Conservation (phyloP, 306 rosid species). For the Trifolium fragiferum region DNA sequence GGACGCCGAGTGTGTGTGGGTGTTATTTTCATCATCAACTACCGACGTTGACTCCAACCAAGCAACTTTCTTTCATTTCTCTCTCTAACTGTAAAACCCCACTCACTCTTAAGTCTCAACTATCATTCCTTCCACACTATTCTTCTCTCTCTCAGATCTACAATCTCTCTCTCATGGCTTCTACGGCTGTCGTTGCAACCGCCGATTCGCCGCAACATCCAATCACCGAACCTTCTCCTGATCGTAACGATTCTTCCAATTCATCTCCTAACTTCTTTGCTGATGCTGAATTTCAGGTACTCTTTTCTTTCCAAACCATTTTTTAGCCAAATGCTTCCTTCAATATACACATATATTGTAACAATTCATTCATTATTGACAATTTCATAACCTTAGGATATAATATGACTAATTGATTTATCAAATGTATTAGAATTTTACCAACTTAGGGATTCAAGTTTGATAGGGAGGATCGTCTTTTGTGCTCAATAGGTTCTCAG, state of each 20-base stretch:
- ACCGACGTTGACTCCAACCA: neutral
- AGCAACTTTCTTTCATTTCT: neutral
- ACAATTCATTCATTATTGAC: no score
- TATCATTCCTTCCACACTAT: conserved; percentile 5
- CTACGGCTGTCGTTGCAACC: conserved; percentile 46
- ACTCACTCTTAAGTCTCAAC: conserved; percentile 14
- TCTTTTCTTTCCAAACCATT: neutral
- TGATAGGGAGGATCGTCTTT: no score
- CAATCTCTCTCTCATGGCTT: conserved; percentile 28
- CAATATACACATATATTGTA: no score
- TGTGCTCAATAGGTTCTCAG: no score
- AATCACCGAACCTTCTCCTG: conserved; percentile 53
- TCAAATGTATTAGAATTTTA: no score
- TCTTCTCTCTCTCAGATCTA: conserved; percentile 32
- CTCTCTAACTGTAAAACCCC: conserved; percentile 38
- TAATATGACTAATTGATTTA: no score
- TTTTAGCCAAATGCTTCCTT: no score
- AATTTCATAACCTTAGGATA: no score
- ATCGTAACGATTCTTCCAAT: conserved; percentile 52
- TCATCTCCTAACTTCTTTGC: conserved; percentile 49
- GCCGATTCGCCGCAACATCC: conserved; percentile 49
- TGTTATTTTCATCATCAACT: neutral
- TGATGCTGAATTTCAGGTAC: conserved; percentile 66
- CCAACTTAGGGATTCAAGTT: no score
- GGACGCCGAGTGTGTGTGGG: neutral